Conservation (phyloP, 2,329 filamentous ascomycete species). For the Sclerotinia glacialis region DNA sequence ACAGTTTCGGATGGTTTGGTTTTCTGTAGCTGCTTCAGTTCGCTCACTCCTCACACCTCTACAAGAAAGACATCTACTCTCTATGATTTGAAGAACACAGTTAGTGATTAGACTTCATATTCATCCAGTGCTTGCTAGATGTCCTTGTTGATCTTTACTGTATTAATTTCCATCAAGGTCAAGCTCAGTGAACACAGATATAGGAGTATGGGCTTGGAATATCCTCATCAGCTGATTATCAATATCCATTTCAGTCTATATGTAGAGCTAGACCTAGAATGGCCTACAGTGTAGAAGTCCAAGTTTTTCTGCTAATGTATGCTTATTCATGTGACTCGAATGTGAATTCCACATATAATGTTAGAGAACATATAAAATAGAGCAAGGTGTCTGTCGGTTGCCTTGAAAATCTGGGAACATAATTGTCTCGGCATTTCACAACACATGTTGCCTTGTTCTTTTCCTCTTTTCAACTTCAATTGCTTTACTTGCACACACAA, state of each 20-base stretch:
- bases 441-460: background rate
- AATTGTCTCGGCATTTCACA: constrained; percentile 4
- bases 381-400: background rate
- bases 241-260: background rate
- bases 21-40: background rate
- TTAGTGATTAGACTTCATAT: background rate
- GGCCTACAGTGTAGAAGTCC: background rate
- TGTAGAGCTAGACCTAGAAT: constrained; percentile 4
- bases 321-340: background rate
- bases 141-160: background rate
- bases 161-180: background rate
- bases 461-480: constrained; percentile 13
- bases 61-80: background rate
- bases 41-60: background rate
- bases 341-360: background rate
- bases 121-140: background rate
- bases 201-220: background rate
- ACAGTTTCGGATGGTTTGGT: background rate
- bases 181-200: background rate
- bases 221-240: constrained; percentile 6
- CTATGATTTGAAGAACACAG: background rate
- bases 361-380: background rate
- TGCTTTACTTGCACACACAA: background rate
- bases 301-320: constrained; percentile 8
- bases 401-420: background rate